Evolutionary conservation across 108 stramenopile species (phyloP), one percentile per base, ranked within the genome.

Genomic region (Pseudonitzschia delicatissima): DNA sequence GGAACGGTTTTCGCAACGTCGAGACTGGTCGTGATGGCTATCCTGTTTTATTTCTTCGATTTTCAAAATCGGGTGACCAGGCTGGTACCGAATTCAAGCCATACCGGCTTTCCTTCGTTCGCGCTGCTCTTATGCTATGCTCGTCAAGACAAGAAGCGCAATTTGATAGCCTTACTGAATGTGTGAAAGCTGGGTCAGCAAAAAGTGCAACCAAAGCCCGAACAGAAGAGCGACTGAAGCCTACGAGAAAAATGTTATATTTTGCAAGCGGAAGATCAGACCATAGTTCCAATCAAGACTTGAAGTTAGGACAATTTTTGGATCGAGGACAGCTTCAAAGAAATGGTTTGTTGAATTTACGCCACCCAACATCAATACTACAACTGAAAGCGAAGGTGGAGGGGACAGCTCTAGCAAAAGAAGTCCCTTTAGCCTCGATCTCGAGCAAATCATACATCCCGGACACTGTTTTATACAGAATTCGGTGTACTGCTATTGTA

Each of bases 221-320:
- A 55, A 78, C 83, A 11, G 89, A 90, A 37, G 77, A 77, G 39
- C 77, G 72, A 59, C 72, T 93, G 57, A 81, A 77, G 48, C 89
- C 89, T 42, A 83, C 84, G 4, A 64, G 82, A 17, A 82, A 72
- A 55, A 77, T 90, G 21, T 62, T 93, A 33, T 74, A 86, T 21
- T 88, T 77, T 79, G 92, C 92, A 23, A 73, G 67, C 47, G 68
- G 67, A 58, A 32, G 66, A 23, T 36, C 45, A 13, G 78, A 74
- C 44, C 76, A 82, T 13, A 67, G 72, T 29, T 64, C 91, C 31
- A 77, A 87, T 48, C 80, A 89, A 31, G 92, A 93, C 63, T 73
- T 93, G 57, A 88, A 83, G 52, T 49, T 93, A 26, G 92, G 92
- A 18, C 88, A 88, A 61, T 84, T 87, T 49, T 85, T 93, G 51